Evolutionary conservation across 78 protist species (phyloP), one percentile per base, ranked within the genome.

Genomic region (Capsaspora owczarzaki): DNA sequence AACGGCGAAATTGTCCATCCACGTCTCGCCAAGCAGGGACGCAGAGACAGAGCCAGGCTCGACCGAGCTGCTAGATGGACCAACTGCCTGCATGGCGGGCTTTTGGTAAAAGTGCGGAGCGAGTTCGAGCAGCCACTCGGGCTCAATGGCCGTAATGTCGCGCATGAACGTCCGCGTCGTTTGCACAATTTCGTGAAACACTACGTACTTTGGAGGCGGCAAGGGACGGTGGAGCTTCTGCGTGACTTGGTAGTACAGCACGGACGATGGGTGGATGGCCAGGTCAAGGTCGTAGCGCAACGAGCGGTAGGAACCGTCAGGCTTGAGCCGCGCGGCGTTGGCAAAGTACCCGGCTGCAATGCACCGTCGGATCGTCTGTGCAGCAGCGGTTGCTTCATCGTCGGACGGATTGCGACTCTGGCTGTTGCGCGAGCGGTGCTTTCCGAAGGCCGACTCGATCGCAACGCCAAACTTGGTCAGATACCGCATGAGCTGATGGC

Each of bases 131-230:
- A 93, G 71, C 97, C 94, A 91, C 8, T 37, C 81, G 20, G 90
- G 86, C 29, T 95, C 95, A 42, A 95, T 92, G 49, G 61, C 78
- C 31, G 91, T 82, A 22, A 90, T 81, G n/a, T 89, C 94, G 31
- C 93, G 80, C 93, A 94, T 92, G 84, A 77, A 89, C 61, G 12
- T 47, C 72, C 66, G 33, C 66, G 66, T 31, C 41, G 85, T 68
- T 16, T 23, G 49, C 27, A 80, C 76, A 20, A 81, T 63, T 79
- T 78, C 44, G 86, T 70, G 10, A 88, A 89, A 38, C 76, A 43
- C 35, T 51, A 84, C 47, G 35, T 19, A 41, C 31, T 12, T 43
- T 37, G 33, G 29, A 8, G 5, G 44, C 71, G 8, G 72, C 25
- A 23, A n/a, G n/a, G n/a, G n/a, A n/a, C n/a, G n/a, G n/a, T n/a